These are phyloP conservation scores for Begonia loranthoides DNA, from an alignment of 306 rosid species.

Conservation along the genomic window DNA sequence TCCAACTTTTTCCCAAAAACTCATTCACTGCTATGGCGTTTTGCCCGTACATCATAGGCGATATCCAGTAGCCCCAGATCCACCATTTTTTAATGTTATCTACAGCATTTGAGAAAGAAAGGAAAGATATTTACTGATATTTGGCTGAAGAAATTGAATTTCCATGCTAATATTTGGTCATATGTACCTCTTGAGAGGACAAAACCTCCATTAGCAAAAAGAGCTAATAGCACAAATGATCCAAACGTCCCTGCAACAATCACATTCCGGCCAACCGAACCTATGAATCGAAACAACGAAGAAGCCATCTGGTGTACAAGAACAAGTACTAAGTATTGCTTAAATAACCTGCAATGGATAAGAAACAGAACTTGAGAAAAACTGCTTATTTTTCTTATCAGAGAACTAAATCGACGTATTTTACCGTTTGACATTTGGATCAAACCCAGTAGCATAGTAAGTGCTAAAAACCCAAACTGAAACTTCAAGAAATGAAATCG, in stretches of 20 bases:
- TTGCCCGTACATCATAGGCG: constrained; percentile 60
- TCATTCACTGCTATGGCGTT: constrained; percentile 49
- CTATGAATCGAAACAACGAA: constrained; percentile 36
- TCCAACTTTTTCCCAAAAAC: constrained; percentile 51
- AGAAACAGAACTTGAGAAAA: too few relatives aligned
- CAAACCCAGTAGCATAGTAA: constrained; percentile 46
- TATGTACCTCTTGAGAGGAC: constrained; percentile 49
- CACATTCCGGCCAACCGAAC: constrained; percentile 31
- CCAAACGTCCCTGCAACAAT: constrained; percentile 43
- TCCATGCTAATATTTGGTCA: neutral
- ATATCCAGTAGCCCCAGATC: constrained; percentile 69
- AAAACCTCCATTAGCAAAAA: constrained; percentile 47
- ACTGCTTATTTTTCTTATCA: too few relatives aligned
- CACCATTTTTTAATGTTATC: constrained; percentile 47
- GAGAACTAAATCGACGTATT: neutral
- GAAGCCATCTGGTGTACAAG: constrained; percentile 44
- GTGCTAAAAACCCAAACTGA: constrained; percentile 40
- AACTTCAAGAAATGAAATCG: constrained; percentile 27
- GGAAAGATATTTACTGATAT: neutral
- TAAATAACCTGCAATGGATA: constrained; percentile 32
- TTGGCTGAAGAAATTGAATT: neutral
- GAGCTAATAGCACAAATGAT: constrained; percentile 29
- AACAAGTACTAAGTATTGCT: constrained; percentile 33
- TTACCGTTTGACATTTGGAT: constrained; percentile 39
- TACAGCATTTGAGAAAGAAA: constrained; percentile 6